Conservation (phyloP, 139 green algal species). For the Chlorella sp. region DNA sequence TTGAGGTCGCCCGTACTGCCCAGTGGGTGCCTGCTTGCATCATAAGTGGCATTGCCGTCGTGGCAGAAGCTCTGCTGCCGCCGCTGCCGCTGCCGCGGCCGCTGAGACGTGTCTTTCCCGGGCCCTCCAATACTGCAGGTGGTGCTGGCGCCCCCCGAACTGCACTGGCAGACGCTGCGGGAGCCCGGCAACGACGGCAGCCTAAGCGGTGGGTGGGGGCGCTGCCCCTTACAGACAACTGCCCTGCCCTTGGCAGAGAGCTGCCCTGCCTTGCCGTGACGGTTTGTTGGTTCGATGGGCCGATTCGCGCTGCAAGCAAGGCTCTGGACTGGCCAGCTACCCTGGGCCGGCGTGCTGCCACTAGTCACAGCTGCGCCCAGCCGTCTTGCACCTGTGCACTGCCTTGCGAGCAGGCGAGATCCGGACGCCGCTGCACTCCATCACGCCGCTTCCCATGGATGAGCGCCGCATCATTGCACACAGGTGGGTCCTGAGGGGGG, state of each 20-base stretch:
- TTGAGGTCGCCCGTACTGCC: no score
- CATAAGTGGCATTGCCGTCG: no score
- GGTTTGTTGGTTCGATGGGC: not conserved
- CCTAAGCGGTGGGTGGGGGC: conserved; percentile 29
- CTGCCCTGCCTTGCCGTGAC: not conserved
- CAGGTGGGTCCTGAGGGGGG: not conserved
- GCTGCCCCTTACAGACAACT: no score
- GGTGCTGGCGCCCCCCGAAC: conserved; percentile 42
- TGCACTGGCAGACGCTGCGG: conserved; percentile 41
- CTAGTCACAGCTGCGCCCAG: no score
- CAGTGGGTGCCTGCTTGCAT: no score
- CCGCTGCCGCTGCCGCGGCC: no score
- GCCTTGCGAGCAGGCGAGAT: conserved; percentile 21
- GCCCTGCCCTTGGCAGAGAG: no score
- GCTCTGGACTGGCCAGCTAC: no score
- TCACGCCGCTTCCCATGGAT: conserved; percentile 29
- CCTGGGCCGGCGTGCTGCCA: no score
- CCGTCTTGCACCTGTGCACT: not conserved
- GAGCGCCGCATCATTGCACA: conserved; percentile 49
- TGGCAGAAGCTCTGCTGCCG: no score
- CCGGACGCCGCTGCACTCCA: conserved; percentile 23
- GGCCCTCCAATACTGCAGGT: conserved; percentile 15
- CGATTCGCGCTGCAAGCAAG: not conserved
- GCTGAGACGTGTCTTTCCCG: no score
- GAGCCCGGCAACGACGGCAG: conserved; percentile 33